phyloP scores from a whole-genome alignment of 495 filamentous ascomycete species.

The Penicillium riverlandense region DNA sequence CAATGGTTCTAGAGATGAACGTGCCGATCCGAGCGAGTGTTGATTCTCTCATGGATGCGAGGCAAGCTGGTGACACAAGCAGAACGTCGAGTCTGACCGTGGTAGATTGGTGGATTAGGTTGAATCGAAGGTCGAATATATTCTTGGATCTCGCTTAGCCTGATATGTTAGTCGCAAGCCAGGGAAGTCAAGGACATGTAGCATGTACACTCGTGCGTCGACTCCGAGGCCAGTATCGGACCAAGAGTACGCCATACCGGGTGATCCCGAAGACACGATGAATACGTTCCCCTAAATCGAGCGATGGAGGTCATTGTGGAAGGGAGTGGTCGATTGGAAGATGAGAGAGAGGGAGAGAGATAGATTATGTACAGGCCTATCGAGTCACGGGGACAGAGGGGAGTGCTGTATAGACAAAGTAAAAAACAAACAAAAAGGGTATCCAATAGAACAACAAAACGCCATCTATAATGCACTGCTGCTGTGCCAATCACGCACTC shows the following conservation, averaged over 20 bases:
- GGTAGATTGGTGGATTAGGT: too few relatives aligned
- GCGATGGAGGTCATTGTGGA: conserved; percentile 2
- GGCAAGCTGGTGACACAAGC: too few relatives aligned
- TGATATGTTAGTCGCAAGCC: too few relatives aligned
- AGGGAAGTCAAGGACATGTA: not conserved
- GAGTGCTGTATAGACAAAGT: not conserved
- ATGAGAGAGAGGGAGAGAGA: not conserved
- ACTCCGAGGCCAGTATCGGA: not conserved
- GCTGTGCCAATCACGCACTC: too few relatives aligned
- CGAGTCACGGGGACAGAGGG: not conserved
- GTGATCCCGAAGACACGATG: not conserved
- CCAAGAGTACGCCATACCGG: not conserved
- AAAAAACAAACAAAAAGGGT: not conserved
- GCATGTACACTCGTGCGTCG: not conserved
- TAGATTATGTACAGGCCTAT: not conserved
- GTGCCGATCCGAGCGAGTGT: too few relatives aligned
- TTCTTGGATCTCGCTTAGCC: too few relatives aligned
- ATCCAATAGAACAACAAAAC: not conserved
- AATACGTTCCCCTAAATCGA: not conserved
- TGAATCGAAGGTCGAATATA: too few relatives aligned
- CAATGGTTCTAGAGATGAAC: too few relatives aligned
- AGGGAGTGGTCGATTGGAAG: not conserved
- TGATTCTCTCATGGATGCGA: too few relatives aligned
- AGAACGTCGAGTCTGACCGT: too few relatives aligned
- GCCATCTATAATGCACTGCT: conserved; percentile 4